phyloP scores from a whole-genome alignment of 495 filamentous ascomycete genomes.

The Polyplosphaeria fusca region DNA sequence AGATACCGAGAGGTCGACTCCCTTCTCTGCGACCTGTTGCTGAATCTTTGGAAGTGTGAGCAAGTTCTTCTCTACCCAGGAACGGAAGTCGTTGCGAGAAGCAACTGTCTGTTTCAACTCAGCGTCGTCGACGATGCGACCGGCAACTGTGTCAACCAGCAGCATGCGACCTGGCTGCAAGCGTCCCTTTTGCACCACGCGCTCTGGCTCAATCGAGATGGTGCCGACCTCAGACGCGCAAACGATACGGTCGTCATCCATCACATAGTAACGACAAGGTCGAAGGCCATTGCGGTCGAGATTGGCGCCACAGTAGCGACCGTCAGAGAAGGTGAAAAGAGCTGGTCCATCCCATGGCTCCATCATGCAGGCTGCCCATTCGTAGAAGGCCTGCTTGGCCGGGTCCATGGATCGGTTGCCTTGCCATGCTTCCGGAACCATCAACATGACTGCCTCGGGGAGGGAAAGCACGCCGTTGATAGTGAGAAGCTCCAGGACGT shows the following conservation, averaged over 20 bases:
- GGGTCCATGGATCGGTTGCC: constrained; percentile 90
- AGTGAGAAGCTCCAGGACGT: constrained; percentile 89
- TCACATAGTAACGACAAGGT: constrained; percentile 97
- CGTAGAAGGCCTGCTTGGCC: constrained; percentile 96
- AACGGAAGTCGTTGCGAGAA: constrained; percentile 76
- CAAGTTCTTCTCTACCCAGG: constrained; percentile 86
- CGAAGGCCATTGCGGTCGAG: constrained; percentile 97
- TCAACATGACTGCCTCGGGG: constrained; percentile 97
- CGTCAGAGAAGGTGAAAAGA: constrained; percentile 97
- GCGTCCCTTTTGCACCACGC: constrained; percentile 89
- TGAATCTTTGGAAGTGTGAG: constrained; percentile 76
- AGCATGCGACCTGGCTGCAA: constrained; percentile 97
- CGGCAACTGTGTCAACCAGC: constrained; percentile 91
- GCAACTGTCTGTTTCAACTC: constrained; percentile 91
- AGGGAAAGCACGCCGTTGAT: constrained; percentile 97
- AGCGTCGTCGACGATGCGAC: constrained; percentile 90
- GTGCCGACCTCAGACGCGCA: constrained; percentile 98
- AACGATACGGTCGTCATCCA: constrained; percentile 96
- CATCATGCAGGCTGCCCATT: constrained; percentile 99
- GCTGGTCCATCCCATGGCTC: constrained; percentile 99
- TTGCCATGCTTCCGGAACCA: constrained; percentile 99
- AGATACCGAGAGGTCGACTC: constrained; percentile 60
- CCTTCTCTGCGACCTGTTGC: constrained; percentile 54
- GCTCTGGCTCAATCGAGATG: constrained; percentile 86
- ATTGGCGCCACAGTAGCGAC: constrained; percentile 96